Conservation (phyloP, 495 filamentous ascomycete genomes). For the Aspergillus ellipticus region DNA sequence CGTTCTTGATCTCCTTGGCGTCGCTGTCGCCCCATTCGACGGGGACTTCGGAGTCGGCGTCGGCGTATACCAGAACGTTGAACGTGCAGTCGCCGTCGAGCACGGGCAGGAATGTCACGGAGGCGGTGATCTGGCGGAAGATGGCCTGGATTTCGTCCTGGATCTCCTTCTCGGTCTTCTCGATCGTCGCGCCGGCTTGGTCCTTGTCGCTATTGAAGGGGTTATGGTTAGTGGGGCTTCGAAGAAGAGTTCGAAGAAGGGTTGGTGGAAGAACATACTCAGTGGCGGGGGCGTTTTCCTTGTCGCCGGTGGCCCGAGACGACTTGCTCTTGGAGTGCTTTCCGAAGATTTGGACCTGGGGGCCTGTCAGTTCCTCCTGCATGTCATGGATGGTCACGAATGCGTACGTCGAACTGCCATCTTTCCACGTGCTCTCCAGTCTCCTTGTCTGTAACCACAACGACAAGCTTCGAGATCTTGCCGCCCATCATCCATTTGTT, state of each 20-base stretch:
- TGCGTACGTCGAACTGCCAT: slow-evolving; percentile 92
- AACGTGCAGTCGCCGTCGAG: slow-evolving; percentile 93
- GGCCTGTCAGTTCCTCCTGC: slow-evolving; percentile 3
- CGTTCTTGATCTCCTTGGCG: slow-evolving; percentile 94
- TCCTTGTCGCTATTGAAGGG: slow-evolving; percentile 27
- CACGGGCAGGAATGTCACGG: slow-evolving; percentile 93
- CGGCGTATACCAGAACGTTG: slow-evolving; percentile 96
- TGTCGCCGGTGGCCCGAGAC: slow-evolving; percentile 50
- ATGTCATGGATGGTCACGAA: neutral
- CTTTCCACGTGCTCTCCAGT: slow-evolving; percentile 92
- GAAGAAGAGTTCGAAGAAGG: neutral
- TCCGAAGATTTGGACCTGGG: slow-evolving; percentile 65
- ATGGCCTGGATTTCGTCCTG: slow-evolving; percentile 92
- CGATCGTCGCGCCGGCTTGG: slow-evolving; percentile 36
- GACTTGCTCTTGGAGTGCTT: slow-evolving; percentile 52
- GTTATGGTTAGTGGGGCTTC: neutral
- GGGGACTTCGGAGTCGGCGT: slow-evolving; percentile 93
- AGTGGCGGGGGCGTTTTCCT: slow-evolving; percentile 59
- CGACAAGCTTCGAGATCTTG: slow-evolving; percentile 94
- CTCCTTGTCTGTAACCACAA: slow-evolving; percentile 94
- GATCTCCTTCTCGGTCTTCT: slow-evolving; percentile 90
- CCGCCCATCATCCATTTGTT: slow-evolving; percentile 94
- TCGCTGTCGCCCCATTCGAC: slow-evolving; percentile 99
- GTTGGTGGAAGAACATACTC: slow-evolving; percentile 36
- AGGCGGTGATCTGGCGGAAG: slow-evolving; percentile 96